These are phyloP conservation scores for Manihot esculenta DNA, from an alignment of 441 rosid species.

Conservation along the genomic window DNA sequence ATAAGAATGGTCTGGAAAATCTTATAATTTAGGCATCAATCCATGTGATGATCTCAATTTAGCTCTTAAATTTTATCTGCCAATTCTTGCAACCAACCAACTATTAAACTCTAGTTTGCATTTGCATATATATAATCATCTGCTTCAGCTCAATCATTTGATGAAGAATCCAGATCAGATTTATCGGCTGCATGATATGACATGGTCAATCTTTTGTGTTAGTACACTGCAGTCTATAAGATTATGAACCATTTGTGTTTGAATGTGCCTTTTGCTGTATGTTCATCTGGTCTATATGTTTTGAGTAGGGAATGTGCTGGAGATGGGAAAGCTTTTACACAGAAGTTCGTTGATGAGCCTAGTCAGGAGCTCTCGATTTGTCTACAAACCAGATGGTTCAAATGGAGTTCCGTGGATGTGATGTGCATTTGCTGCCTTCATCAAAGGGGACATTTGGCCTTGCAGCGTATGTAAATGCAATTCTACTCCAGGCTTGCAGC, in stretches of 20 bases:
- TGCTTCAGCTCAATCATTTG: background rate
- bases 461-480: background rate
- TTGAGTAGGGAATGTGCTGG: background rate
- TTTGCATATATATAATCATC: background rate
- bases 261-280: background rate
- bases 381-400: background rate
- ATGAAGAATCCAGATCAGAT: conserved; percentile 5
- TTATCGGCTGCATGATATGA: background rate
- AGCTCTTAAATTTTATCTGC: background rate
- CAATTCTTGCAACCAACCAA: background rate
- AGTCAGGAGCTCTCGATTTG: conserved; percentile 7
- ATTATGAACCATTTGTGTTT: too few relatives aligned
- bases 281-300: background rate
- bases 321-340: conserved; percentile 15
- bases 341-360: conserved; percentile 5
- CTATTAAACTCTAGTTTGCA: background rate
- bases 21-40: background rate
- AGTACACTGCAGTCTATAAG: background rate
- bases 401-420: background rate
- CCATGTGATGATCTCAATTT: background rate
- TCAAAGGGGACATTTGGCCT: conserved; percentile 6
- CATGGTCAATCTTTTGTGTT: background rate
- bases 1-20: background rate
- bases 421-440: background rate
- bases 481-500: conserved; percentile 14